Conservation (phyloP, 345 rosid genomes). For the Sapria himalayana region DNA sequence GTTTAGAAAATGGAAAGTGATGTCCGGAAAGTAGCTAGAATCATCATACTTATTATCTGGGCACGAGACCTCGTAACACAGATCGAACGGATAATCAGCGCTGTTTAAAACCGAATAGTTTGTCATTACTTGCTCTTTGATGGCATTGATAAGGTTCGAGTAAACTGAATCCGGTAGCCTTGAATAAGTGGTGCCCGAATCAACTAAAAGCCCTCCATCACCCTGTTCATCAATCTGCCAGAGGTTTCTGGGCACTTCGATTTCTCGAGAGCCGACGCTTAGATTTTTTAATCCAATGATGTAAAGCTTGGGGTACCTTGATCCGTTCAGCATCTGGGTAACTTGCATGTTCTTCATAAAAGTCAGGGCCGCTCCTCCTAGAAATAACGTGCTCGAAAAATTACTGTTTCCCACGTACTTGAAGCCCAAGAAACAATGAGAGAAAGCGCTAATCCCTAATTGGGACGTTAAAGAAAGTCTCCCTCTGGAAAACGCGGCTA, state of each 20-base stretch:
- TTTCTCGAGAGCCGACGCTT: slow-evolving; percentile 18
- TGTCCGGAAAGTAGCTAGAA: slow-evolving; percentile 27
- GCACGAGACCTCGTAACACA: slow-evolving; percentile 52
- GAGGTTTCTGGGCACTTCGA: slow-evolving; percentile 27
- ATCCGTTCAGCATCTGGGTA: slow-evolving; percentile 49
- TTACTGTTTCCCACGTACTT: slow-evolving; percentile 59
- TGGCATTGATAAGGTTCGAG: slow-evolving; percentile 40
- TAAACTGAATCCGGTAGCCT: slow-evolving; percentile 54
- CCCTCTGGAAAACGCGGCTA: slow-evolving; percentile 79
- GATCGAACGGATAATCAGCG: slow-evolving; percentile 38
- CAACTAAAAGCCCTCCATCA: slow-evolving; percentile 66
- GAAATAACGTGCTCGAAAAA: slow-evolving; percentile 44
- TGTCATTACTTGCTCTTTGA: too few species aligned
- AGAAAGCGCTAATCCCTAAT: slow-evolving; percentile 62
- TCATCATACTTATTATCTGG: slow-evolving; percentile 21
- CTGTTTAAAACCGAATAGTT: slow-evolving; percentile 25
- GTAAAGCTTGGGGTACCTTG: slow-evolving; percentile 52
- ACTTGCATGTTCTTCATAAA: slow-evolving; percentile 25
- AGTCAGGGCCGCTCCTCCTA: slow-evolving; percentile 40
- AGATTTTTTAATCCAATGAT: slow-evolving; percentile 48
- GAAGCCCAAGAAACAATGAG: slow-evolving; percentile 72
- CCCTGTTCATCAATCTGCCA: slow-evolving; percentile 52
- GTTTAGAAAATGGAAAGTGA: slow-evolving; percentile 53
- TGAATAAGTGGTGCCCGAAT: slow-evolving; percentile 78
- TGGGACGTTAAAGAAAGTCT: slow-evolving; percentile 57